Percentiles rank a stretch among this genome's conserved stretches.
Evolutionary conservation across 2,329 filamentous ascomycete species (phyloP).

Genomic region (Fusarium brachygibbosum): DNA sequence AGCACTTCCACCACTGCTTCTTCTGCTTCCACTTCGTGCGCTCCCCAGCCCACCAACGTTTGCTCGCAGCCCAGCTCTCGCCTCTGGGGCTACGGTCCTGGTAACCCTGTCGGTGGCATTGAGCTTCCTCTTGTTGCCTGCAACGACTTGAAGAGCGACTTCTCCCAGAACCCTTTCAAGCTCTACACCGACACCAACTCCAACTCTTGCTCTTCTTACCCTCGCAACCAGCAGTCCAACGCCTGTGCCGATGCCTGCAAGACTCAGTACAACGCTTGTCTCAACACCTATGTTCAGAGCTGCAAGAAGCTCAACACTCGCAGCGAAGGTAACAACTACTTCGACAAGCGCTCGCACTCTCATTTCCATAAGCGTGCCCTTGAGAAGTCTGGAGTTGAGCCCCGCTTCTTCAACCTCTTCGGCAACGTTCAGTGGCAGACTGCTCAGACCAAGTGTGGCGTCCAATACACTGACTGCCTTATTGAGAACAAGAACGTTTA

Average conservation of each 20-base stretch:
- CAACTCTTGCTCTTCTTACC: slow-evolving; percentile 60
- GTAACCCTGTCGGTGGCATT: slow-evolving; percentile 68
- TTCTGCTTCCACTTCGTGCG: slow-evolving; percentile 54
- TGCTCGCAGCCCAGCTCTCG: slow-evolving; percentile 68
- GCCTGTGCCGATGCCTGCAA: slow-evolving; percentile 68
- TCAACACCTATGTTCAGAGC: slow-evolving; percentile 63
- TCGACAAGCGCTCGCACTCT: slow-evolving; percentile 39
- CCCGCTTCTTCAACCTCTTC: slow-evolving; percentile 48
- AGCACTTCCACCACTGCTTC: slow-evolving; percentile 51
- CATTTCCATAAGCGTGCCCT: slow-evolving; percentile 47
- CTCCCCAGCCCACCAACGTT: slow-evolving; percentile 64
- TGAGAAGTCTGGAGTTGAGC: slow-evolving; percentile 46
- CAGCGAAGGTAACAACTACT: slow-evolving; percentile 35
- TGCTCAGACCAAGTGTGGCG: slow-evolving; percentile 60
- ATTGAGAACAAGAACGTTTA: slow-evolving; percentile 57
- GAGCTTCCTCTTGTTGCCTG: slow-evolving; percentile 66
- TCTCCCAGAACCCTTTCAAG: slow-evolving; percentile 63
- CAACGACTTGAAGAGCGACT: slow-evolving; percentile 64
- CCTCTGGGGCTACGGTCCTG: slow-evolving; percentile 75
- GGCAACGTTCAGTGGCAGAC: slow-evolving; percentile 52
- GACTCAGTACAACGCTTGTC: slow-evolving; percentile 64
- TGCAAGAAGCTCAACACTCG: slow-evolving; percentile 56
- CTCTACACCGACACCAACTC: slow-evolving; percentile 62
- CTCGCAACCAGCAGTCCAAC: slow-evolving; percentile 52
- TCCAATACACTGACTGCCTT: slow-evolving; percentile 65